A percentile compares a stretch with the other conserved stretches of the same genome.
phyloP scores from a whole-genome alignment of 148 eudicot genomes.

The Hydrangea macrophylla region DNA sequence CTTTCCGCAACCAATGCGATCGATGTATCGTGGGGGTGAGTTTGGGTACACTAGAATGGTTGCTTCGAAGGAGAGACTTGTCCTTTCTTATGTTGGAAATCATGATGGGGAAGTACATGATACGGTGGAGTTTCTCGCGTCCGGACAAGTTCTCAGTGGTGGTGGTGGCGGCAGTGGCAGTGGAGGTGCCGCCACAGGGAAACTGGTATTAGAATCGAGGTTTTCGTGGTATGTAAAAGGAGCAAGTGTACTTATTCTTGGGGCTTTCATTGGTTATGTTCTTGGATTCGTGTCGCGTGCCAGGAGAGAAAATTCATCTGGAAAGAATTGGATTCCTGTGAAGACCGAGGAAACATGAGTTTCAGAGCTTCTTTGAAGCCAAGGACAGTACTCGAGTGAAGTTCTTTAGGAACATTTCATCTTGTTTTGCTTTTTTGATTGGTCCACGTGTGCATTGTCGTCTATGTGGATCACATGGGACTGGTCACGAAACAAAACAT shows the following conservation, averaged over 20 bases:
- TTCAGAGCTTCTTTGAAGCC: no score
- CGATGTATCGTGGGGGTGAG: conserved; percentile 80
- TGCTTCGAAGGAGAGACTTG: conserved; percentile 78
- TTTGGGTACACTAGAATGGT: conserved; percentile 88
- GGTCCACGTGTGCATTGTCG: no score
- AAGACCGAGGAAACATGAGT: conserved; percentile 65
- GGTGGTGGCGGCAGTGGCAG: neutral
- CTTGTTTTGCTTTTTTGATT: no score
- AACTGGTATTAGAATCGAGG: conserved; percentile 12
- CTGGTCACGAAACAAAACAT: no score
- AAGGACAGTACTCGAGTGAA: no score
- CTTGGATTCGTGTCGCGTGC: conserved; percentile 56
- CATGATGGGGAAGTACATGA: conserved; percentile 98
- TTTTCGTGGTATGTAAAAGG: conserved; percentile 48
- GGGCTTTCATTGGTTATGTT: conserved; percentile 68
- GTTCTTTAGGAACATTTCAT: no score
- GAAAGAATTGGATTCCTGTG: conserved; percentile 57
- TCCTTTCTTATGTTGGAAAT: conserved; percentile 78
- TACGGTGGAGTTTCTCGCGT: conserved; percentile 69
- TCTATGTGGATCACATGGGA: no score
- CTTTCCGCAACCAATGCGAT: conserved; percentile 69
- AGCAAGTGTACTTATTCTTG: conserved; percentile 52
- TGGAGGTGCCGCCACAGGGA: conserved; percentile 19
- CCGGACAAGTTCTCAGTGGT: conserved; percentile 59
- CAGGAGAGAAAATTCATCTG: conserved; percentile 34